Conservation (phyloP, 441 rosid genomes). For the Populus hybrid region DNA sequence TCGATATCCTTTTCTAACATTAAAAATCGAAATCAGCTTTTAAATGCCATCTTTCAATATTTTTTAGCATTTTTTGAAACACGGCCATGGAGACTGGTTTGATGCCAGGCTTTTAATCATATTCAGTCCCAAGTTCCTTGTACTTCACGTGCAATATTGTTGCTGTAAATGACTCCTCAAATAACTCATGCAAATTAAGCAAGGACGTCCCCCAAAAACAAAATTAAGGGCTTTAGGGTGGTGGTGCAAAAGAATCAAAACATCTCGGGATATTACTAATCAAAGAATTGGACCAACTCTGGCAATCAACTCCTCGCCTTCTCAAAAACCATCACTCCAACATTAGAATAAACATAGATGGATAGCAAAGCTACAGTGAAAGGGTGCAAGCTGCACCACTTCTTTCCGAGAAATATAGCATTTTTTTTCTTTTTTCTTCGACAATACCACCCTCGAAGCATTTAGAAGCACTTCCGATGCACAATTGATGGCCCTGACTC, state of each 20-base stretch:
- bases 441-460: no score
- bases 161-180: neutral
- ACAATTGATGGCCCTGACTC: slow-evolving; percentile 23
- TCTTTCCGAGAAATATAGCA: slow-evolving; percentile 14
- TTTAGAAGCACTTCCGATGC: no score
- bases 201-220: neutral
- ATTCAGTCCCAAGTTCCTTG: neutral
- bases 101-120: neutral
- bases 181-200: neutral
- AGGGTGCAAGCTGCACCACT: slow-evolving; percentile 29
- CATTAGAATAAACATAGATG: no score
- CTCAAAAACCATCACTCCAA: slow-evolving; percentile 37
- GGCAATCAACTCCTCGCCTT: slow-evolving; percentile 34
- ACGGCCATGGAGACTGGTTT: neutral
- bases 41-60: neutral
- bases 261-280: slow-evolving; percentile 14
- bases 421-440: neutral
- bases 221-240: neutral
- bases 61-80: neutral
- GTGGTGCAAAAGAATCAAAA: neutral
- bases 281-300: slow-evolving; percentile 35
- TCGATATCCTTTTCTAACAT: neutral
- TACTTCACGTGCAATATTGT: neutral
- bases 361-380: slow-evolving; percentile 30
- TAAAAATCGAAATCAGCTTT: neutral